These are phyloP conservation scores for Calonectria ilicicola DNA, from an alignment of 2,329 filamentous ascomycete species.

Conservation along the genomic window DNA sequence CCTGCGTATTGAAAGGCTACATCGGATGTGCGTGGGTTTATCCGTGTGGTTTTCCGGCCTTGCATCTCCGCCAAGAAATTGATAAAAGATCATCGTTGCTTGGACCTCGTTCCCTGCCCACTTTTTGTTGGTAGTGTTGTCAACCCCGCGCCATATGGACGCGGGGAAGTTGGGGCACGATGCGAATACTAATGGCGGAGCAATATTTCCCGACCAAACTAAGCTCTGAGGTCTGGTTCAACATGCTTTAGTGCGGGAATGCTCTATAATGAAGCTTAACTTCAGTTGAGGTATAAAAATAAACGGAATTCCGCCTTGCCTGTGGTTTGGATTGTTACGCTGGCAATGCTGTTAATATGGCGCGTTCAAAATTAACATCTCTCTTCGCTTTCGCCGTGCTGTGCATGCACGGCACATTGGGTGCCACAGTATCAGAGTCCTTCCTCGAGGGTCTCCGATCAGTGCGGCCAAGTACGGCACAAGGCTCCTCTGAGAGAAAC, in stretches of 20 bases:
- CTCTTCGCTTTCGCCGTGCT: background rate
- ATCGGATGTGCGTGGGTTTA: background rate
- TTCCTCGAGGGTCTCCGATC: background rate
- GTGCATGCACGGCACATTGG: background rate
- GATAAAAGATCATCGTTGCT: background rate
- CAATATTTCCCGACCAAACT: conserved; percentile 2
- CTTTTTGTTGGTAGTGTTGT: background rate
- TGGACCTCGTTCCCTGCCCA: background rate
- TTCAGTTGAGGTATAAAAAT: background rate
- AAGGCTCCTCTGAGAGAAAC: background rate
- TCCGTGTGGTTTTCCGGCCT: background rate
- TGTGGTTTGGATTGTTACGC: background rate
- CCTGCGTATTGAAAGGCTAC: background rate
- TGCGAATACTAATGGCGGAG: background rate
- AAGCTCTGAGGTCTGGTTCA: background rate
- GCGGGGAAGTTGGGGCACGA: conserved; percentile 5
- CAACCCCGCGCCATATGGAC: background rate
- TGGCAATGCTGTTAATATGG: background rate
- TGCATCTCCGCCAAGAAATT: background rate
- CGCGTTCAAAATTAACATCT: background rate
- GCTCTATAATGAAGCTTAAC: background rate
- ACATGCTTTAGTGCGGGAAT: background rate
- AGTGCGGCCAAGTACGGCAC: background rate
- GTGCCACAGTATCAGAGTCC: background rate
- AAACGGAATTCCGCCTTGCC: background rate